Evolutionary conservation across 176 grass and related monocot genomes (phyloP), one percentile per base, ranked within the genome.

Genomic region (Oryza longistaminata): DNA sequence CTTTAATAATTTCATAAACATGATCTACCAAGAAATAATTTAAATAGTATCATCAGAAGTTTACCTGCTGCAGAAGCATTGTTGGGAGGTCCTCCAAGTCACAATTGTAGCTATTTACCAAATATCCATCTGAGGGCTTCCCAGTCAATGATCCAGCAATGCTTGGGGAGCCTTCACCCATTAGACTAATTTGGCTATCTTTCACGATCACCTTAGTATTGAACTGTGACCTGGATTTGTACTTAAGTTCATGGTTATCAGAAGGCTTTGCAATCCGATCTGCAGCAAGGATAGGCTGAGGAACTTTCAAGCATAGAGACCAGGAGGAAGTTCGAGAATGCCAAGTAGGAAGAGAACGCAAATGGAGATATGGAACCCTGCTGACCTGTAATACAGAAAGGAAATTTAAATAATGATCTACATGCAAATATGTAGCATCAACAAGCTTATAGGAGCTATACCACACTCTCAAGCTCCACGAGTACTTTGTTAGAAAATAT

Each of bases 51-150:
- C 21, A 86, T 75, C 39, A 12, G 19, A 53, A 15, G 75, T 76
- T 83, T 81, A 98, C 93, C 96, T 98, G 96, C 77, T 98, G 93
- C 50, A 98, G 90, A 90, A 98, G 85, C 87, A 98, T 88, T 83
- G 92, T 93, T 25, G 96, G 84, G 37, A 98, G 91, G 85, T 98
- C 93, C 80, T 98, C 93, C 77, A 98, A 86, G 81, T 98, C 96
- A 83, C 96, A 95, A 45, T 74, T 92, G 83, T 93, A 95, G 87
- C 66, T 85, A 48, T 90, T 93, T 73, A 98, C 74, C 53, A 85
- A 75, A 81, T 70, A 77, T 64, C 62, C 71, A 85, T 87, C 85
- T 15, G 85, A 66, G 68, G 72, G 34, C 66, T 83, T 92, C 44
- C 86, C 89, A 64, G 61, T 88, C 70, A 92, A 92, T 4, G 96